Evolutionary conservation across 306 rosid species (phyloP).

Genomic region (Corylus avellana): DNA sequence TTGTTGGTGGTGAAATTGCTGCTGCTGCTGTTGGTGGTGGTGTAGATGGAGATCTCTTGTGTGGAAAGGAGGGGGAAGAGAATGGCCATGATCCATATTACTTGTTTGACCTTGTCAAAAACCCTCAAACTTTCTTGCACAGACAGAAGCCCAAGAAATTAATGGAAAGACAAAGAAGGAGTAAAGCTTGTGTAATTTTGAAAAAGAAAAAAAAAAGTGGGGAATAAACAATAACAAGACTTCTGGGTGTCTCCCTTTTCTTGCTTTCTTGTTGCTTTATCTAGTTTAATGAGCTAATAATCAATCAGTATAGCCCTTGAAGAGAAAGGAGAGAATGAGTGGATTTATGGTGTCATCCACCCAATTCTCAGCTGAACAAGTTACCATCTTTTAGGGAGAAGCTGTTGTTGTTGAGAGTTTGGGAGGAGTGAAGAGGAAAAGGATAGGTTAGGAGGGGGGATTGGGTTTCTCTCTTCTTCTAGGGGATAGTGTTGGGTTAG

Average conservation of each 20-base stretch:
- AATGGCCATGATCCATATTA: constrained; percentile 67
- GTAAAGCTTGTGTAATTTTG: neutral
- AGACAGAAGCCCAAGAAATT: constrained; percentile 10
- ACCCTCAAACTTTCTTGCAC: constrained; percentile 9
- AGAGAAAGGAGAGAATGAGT: constrained; percentile 18
- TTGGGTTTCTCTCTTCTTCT: constrained; percentile 7
- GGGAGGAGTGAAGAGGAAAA: constrained; percentile 23
- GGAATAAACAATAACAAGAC: constrained; percentile 6
- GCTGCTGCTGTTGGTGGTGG: constrained; percentile 46
- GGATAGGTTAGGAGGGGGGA: neutral
- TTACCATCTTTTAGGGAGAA: constrained; percentile 9
- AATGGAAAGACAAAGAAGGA: neutral
- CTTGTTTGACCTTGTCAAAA: neutral
- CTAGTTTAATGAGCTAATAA: constrained; percentile 9
- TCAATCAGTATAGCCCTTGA: neutral
- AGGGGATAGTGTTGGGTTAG: constrained; percentile 39
- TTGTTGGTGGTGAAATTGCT: constrained; percentile 49
- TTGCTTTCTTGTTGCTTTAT: constrained; percentile 10
- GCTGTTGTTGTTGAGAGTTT: constrained; percentile 23
- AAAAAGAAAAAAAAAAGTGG: constrained; percentile 16
- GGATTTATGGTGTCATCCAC: constrained; percentile 24
- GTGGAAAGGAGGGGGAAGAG: constrained; percentile 93
- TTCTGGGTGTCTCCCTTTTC: constrained; percentile 5
- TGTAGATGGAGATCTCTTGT: constrained; percentile 75
- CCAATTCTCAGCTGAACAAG: constrained; percentile 17